Evolutionary conservation across 2,329 filamentous ascomycete species (phyloP).

Genomic region (Ophiostoma sp.): DNA sequence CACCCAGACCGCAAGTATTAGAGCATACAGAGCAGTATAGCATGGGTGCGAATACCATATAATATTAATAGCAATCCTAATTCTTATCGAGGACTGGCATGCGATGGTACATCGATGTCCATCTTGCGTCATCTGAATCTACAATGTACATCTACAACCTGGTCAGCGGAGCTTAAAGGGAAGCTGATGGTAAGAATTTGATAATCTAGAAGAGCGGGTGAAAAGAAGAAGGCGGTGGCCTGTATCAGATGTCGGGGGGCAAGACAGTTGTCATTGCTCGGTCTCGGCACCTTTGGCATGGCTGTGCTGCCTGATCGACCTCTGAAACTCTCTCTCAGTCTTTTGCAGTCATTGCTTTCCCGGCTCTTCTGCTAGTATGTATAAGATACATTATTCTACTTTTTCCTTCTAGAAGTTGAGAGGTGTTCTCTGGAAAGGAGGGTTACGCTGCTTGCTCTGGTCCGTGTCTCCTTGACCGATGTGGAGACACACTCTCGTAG

Average conservation of each 20-base stretch:
- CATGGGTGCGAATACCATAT: too few relatives aligned
- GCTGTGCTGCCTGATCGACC: not conserved
- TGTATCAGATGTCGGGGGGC: not conserved
- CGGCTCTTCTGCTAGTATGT: not conserved
- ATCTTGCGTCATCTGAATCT: too few relatives aligned
- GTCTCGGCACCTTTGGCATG: too few relatives aligned
- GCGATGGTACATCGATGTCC: too few relatives aligned
- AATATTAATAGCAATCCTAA: too few relatives aligned
- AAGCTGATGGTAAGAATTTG: too few relatives aligned
- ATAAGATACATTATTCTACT: not conserved
- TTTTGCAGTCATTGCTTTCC: too few relatives aligned
- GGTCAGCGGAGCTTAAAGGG: too few relatives aligned
- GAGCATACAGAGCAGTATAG: not conserved
- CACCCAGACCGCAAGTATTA: conserved; percentile 33
- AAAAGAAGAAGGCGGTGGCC: not conserved
- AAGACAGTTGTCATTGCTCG: too few relatives aligned
- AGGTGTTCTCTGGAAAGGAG: not conserved
- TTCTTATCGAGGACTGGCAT: too few relatives aligned
- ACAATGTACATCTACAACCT: too few relatives aligned
- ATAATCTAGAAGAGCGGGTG: too few relatives aligned
- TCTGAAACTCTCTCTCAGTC: not conserved
- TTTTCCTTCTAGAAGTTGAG: not conserved
- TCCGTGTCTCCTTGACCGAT: conserved; percentile 10
- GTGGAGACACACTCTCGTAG: not conserved
- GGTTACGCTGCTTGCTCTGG: not conserved